Percentiles rank a stretch among this genome's conserved stretches.
phyloP scores from a whole-genome alignment of 2,329 filamentous ascomycete genomes.

The Aureobasidium sp. region DNA sequence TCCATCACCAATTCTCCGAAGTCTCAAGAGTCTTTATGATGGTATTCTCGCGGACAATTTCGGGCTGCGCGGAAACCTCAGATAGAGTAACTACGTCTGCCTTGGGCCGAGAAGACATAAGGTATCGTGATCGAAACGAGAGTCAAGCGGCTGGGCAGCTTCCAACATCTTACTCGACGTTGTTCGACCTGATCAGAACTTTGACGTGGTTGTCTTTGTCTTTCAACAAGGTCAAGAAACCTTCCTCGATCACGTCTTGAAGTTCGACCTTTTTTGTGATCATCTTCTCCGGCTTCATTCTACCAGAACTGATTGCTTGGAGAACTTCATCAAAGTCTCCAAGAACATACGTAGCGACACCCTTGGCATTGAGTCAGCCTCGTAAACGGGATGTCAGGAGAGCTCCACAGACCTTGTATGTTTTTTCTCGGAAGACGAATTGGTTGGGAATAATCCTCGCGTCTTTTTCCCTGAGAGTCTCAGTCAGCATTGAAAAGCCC shows the following conservation, averaged over 20 bases:
- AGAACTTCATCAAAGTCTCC: conserved; percentile 46
- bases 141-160: not conserved
- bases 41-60: too few species aligned
- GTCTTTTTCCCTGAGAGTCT: conserved; percentile 36
- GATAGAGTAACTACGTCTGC: not conserved
- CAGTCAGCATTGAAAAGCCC: too few species aligned
- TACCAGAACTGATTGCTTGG: conserved; percentile 40
- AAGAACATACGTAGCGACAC: conserved; percentile 46
- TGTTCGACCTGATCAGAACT: conserved; percentile 33
- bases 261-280: conserved; percentile 44
- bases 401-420: conserved; percentile 35
- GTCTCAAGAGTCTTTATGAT: too few species aligned
- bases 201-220: conserved; percentile 46
- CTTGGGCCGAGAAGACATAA: not conserved
- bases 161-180: not conserved
- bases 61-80: too few species aligned
- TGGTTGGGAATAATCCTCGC: conserved; percentile 44
- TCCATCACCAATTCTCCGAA: not conserved
- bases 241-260: conserved; percentile 41
- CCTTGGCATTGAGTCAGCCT: not conserved
- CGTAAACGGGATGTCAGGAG: too few species aligned
- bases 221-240: conserved; percentile 42
- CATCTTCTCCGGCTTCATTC: conserved; percentile 40
- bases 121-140: not conserved
- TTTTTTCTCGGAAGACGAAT: conserved; percentile 47